Conservation (phyloP, 1,284 basidiomycete genomes). For the Malassezia pachydermatis region DNA sequence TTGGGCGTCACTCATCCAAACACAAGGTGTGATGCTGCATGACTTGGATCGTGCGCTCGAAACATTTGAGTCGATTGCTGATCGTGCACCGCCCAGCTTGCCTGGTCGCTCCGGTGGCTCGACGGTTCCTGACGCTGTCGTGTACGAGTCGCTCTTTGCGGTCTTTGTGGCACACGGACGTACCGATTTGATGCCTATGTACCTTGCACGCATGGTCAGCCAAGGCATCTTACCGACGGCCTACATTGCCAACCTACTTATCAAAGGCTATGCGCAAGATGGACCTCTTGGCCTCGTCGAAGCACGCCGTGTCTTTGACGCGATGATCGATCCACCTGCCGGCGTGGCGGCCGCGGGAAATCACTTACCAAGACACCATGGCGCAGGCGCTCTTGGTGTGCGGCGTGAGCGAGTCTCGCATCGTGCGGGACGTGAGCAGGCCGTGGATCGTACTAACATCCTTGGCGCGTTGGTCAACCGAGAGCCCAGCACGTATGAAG, state of each 20-base stretch:
- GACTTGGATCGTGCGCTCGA: constrained; percentile 67
- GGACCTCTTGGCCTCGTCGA: constrained; percentile 55
- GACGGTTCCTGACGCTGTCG: constrained; percentile 64
- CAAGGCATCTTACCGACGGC: constrained; percentile 77
- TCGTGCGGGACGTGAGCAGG: neutral
- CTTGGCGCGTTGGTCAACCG: constrained; percentile 63
- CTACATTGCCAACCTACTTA: constrained; percentile 86
- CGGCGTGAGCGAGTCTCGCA: constrained; percentile 45
- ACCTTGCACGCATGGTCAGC: constrained; percentile 58
- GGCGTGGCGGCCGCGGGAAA: constrained; percentile 84
- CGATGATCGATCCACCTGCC: constrained; percentile 69
- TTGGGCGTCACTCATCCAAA: constrained; percentile 84
- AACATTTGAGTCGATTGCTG: constrained; percentile 65
- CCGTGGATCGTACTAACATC: constrained; percentile 9
- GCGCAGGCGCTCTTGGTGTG: constrained; percentile 48
- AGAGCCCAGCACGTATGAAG: constrained; percentile 79
- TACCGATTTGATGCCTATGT: constrained; percentile 66
- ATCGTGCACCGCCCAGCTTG: constrained; percentile 49
- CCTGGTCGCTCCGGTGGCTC: constrained; percentile 26
- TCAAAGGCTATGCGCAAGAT: constrained; percentile 62
- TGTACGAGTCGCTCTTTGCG: constrained; percentile 83
- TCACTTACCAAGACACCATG: constrained; percentile 56
- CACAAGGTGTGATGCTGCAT: constrained; percentile 70
- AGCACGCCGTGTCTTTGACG: constrained; percentile 60
- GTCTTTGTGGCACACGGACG: constrained; percentile 70